Percentiles rank a stretch among this genome's conserved stretches.
Evolutionary conservation across 1,139 yeast genomes (phyloP).

Genomic region (Candida sp.): DNA sequence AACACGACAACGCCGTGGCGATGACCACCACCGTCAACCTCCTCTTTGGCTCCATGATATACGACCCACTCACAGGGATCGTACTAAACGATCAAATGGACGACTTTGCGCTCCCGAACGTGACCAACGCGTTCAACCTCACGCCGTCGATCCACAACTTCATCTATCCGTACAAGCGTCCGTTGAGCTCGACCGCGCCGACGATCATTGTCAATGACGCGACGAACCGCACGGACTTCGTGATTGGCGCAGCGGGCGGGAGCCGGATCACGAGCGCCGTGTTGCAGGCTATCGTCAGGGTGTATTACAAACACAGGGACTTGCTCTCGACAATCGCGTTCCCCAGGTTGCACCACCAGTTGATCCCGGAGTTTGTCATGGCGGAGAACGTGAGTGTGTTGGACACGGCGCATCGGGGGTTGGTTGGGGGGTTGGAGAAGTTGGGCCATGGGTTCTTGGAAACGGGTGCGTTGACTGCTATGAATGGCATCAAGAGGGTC

Average conservation of each 20-base stretch:
- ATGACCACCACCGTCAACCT: conserved; percentile 93
- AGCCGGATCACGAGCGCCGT: conserved; percentile 87
- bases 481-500: conserved; percentile 42
- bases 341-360: conserved; percentile 90
- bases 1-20: conserved; percentile 73
- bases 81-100: conserved; percentile 94
- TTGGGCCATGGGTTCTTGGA: conserved; percentile 35
- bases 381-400: conserved; percentile 55
- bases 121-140: conserved; percentile 77
- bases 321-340: conserved; percentile 72
- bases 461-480: conserved; percentile 44
- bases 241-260: conserved; percentile 96
- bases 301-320: conserved; percentile 57
- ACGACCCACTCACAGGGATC: conserved; percentile 83
- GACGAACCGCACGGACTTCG: conserved; percentile 57
- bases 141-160: conserved; percentile 83
- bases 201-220: conserved; percentile 61
- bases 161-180: conserved; percentile 77
- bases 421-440: conserved; percentile 17
- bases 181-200: conserved; percentile 86
- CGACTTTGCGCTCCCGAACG: conserved; percentile 81
- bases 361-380: conserved; percentile 71
- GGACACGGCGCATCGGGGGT: conserved; percentile 25
- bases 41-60: conserved; percentile 80
- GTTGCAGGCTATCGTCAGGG: conserved; percentile 76